These are phyloP conservation scores for Calonectria leucothoes DNA, from an alignment of 2,329 filamentous ascomycete species.

Conservation along the genomic window DNA sequence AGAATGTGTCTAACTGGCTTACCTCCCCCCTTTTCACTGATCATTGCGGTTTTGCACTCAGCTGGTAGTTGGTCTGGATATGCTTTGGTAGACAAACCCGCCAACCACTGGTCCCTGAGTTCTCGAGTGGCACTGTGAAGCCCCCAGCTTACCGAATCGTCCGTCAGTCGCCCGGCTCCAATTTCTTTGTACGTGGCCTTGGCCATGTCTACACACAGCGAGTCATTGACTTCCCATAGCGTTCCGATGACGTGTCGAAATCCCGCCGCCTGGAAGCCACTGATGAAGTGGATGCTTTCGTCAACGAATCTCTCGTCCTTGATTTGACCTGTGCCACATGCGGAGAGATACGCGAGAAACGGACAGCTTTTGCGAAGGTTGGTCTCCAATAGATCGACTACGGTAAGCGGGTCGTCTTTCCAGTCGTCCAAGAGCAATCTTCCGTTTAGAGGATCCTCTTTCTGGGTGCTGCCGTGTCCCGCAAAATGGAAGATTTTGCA, in stretches of 20 bases:
- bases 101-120: not conserved
- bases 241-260: conserved; percentile 17
- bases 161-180: not conserved
- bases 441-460: conserved; percentile 1
- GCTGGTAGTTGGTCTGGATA: too few relatives aligned
- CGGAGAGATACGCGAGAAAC: conserved; percentile 53
- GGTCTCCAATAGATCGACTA: conserved; percentile 24
- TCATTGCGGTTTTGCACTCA: too few relatives aligned
- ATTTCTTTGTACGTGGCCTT: not conserved
- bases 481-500: not conserved
- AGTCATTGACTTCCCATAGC: conserved; percentile 5
- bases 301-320: conserved; percentile 42
- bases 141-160: not conserved
- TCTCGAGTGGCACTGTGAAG: not conserved
- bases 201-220: not conserved
- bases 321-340: conserved; percentile 47
- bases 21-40: too few relatives aligned
- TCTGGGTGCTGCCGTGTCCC: not conserved
- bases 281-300: conserved; percentile 51
- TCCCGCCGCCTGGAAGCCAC: not conserved
- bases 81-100: too few relatives aligned
- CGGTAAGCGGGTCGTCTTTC: conserved; percentile 15
- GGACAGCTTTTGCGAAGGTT: conserved; percentile 31
- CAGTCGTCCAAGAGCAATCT: conserved; percentile 18
- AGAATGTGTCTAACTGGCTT: too few relatives aligned